Conservation (phyloP, 176 grass and related monocot species). For the Dactylis glomerata region DNA sequence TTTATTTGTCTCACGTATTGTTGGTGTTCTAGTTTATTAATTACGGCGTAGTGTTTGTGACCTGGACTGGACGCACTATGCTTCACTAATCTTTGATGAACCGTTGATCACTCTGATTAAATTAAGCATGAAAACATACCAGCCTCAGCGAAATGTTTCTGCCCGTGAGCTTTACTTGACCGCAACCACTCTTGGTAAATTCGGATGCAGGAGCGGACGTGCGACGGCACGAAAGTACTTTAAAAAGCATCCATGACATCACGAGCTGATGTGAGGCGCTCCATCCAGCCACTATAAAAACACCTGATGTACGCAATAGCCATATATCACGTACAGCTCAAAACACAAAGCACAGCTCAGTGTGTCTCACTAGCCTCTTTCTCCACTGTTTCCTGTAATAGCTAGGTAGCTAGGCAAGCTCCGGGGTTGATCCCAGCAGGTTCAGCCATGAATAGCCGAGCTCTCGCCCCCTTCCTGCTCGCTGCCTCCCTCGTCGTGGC, state of each 20-base stretch:
- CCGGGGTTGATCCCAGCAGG: background rate
- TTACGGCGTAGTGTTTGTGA: background rate
- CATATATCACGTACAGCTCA: background rate
- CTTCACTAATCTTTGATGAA: background rate
- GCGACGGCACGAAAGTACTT: slow-evolving; percentile 26
- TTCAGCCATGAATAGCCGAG: slow-evolving; percentile 23
- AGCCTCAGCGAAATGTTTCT: background rate
- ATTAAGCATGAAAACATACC: background rate
- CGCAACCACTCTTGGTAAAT: slow-evolving; percentile 3
- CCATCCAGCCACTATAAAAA: slow-evolving; percentile 6
- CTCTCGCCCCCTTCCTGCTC: slow-evolving; percentile 12
- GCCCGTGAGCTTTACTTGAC: slow-evolving; percentile 5
- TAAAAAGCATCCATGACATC: background rate
- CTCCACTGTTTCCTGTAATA: background rate
- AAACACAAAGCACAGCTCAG: background rate
- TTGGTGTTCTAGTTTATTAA: slow-evolving; percentile 15
- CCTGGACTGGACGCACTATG: background rate
- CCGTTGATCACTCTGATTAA: background rate
- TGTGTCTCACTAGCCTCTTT: background rate
- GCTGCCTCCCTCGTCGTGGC: background rate
- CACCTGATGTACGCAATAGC: background rate
- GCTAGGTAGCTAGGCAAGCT: background rate
- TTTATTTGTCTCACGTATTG: slow-evolving; percentile 6
- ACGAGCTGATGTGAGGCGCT: background rate
- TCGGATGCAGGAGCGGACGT: slow-evolving; percentile 2